A percentile compares a stretch with the other conserved stretches of the same genome.
Evolutionary conservation across 495 filamentous ascomycete genomes (phyloP).

Genomic region (Delitschia confertaspora): DNA sequence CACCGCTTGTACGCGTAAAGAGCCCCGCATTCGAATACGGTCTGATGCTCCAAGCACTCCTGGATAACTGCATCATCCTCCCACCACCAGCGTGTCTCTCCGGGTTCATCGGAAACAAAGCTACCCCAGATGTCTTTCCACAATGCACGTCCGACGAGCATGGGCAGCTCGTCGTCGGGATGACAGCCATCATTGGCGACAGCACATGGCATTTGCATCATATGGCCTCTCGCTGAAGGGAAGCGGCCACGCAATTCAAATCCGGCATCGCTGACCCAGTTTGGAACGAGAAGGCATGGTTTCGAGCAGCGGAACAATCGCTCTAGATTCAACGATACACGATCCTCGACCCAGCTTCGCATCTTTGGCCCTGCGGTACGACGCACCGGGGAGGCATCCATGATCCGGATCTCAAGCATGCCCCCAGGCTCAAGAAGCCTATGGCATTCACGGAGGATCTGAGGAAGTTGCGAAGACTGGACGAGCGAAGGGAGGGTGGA

Average conservation of each 20-base stretch:
- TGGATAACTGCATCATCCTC: slow-evolving; percentile 24
- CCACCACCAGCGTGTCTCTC: slow-evolving; percentile 27
- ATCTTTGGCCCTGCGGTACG: slow-evolving; percentile 26
- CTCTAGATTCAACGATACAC: slow-evolving; percentile 25
- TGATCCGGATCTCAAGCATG: slow-evolving; percentile 27
- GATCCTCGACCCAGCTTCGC: slow-evolving; percentile 28
- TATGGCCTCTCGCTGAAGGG: neutral
- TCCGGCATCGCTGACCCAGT: slow-evolving; percentile 27
- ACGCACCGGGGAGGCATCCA: slow-evolving; percentile 27
- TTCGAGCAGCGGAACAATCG: slow-evolving; percentile 27
- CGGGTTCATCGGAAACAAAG: slow-evolving; percentile 23
- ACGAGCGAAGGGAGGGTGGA: slow-evolving; percentile 25
- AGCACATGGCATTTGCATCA: slow-evolving; percentile 17
- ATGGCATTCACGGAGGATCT: slow-evolving; percentile 27
- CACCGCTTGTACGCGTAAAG: slow-evolving; percentile 21
- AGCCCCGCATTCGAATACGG: slow-evolving; percentile 25
- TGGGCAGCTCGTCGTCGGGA: slow-evolving; percentile 23
- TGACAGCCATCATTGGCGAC: neutral
- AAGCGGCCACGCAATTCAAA: slow-evolving; percentile 12
- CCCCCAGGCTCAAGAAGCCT: slow-evolving; percentile 27
- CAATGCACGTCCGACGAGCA: slow-evolving; percentile 26
- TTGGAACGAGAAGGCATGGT: slow-evolving; percentile 23
- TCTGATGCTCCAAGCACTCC: slow-evolving; percentile 22
- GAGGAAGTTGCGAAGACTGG: slow-evolving; percentile 24
- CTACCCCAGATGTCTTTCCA: slow-evolving; percentile 31